Base-by-base conservation (phyloP, 768 basidiomycete species). In the Xerocomus brunneocitrinus region DNA sequence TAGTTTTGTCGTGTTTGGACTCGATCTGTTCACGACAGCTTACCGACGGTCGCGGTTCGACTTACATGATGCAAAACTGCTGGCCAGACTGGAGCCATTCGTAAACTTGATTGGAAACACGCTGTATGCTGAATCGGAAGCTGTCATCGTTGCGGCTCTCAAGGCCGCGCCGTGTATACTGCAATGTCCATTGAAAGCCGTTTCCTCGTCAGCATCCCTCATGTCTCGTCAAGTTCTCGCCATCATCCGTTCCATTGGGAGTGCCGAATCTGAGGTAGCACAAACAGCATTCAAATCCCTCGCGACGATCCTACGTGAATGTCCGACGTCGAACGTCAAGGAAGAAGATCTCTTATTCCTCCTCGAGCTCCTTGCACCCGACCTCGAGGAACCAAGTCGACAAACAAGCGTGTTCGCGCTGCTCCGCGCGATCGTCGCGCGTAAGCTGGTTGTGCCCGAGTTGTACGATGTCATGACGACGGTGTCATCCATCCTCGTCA, bases 401-500 rank as follows among this genome's bases (percentile, higher is more conserved):
- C 97, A 99, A 69, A 81, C 80, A 4, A 79, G 91, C 8, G 87
- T 91, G 8, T 98, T 99, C 67, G 74, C 88, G 1, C 80, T 98
- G 61, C 80, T 99, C 14, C 87, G 92, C 9, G 89, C 94, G 25
- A 92, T 98, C 59, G 85, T 98, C 14, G 80, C 87, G 5, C 84
- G 95, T 31, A 91, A 90, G 65, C 89, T 98, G 57, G 85, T 98
- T 31, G 91, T 95, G 0, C 91, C 91, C 0, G 97, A 98, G 70
- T 87, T 99, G 47, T 99, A 99, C 72, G 95, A 98, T 68, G 72
- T 95, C 34, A 98, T 99, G 95, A 91, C 91, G 55, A 84, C 85
- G 54, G 85, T 98, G 22, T 85, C 92, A 3, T 87, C 92, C 58
- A 82, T 95, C 60, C 85, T 97, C 78, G 91, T 99, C 38, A 95